phyloP scores from a whole-genome alignment of 140 eudicot species.

The Stevia rebaudiana region DNA sequence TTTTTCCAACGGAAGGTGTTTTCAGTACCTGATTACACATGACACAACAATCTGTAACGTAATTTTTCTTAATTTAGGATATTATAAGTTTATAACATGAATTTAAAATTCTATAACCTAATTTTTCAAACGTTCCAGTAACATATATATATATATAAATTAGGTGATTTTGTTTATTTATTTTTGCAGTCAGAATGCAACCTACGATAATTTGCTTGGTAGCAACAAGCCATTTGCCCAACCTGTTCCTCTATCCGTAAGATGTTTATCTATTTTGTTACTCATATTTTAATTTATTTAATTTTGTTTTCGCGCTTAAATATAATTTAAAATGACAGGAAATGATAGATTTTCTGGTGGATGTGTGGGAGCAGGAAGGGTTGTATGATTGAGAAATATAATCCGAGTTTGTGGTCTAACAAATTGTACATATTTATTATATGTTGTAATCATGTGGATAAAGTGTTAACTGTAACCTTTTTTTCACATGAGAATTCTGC shows the following conservation, averaged over 20 bases:
- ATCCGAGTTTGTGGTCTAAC: not conserved
- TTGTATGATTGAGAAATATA: constrained; percentile 45
- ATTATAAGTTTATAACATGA: no score
- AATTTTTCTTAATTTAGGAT: no score
- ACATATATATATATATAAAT: not conserved
- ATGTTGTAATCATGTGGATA: not conserved
- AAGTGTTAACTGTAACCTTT: not conserved
- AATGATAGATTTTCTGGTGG: constrained; percentile 68
- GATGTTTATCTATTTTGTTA: constrained; percentile 2
- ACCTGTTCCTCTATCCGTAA: constrained; percentile 58
- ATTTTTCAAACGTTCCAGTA: not conserved
- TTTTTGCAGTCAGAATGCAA: constrained; percentile 53
- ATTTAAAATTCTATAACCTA: not conserved
- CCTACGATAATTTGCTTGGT: constrained; percentile 46
- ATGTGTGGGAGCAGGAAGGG: constrained; percentile 69
- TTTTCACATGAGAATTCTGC: not conserved
- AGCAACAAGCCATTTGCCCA: constrained; percentile 46
- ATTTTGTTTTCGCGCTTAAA: no score
- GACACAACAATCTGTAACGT: no score
- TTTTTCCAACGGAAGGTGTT: no score
- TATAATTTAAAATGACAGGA: constrained; percentile 35
- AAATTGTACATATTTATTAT: not conserved
- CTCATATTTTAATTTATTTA: not conserved
- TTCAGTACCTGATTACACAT: no score
- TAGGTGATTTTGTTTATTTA: constrained; percentile 1